A percentile compares a stretch with the other conserved stretches of the same genome.
phyloP scores from a whole-genome alignment of 192 early-diverging fungal genomes.

The Powellomyces hirtus region DNA sequence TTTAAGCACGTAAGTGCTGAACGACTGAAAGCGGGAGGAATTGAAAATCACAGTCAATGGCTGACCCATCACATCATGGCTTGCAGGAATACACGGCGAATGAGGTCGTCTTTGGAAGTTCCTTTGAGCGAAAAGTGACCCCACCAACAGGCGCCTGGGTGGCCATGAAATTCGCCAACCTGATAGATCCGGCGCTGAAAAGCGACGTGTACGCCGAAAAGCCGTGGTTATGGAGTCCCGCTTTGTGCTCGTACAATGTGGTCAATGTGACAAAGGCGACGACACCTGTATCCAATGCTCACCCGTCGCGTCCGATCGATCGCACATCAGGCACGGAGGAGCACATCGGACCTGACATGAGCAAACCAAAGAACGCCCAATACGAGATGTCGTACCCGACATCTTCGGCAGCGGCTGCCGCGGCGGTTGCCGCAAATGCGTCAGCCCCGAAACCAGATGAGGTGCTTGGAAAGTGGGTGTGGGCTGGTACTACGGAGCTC shows the following conservation, averaged over 20 bases:
- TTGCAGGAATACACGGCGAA: slow-evolving; percentile 54
- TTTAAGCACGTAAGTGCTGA: slow-evolving; percentile 59
- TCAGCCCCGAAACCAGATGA: slow-evolving; percentile 1
- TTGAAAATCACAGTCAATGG: background rate
- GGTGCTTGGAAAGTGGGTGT: slow-evolving; percentile 37
- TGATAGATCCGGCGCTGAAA: slow-evolving; percentile 75
- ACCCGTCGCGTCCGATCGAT: background rate
- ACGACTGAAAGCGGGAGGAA: background rate
- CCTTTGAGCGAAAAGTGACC: slow-evolving; percentile 67
- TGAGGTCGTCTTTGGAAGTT: slow-evolving; percentile 74
- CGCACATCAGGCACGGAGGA: background rate
- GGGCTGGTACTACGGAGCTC: slow-evolving; percentile 33
- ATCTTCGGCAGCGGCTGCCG: background rate
- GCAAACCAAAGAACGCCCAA: background rate
- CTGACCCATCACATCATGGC: too few relatives aligned
- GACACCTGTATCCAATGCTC: slow-evolving; percentile 27
- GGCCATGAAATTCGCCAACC: slow-evolving; percentile 69
- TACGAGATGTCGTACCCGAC: slow-evolving; percentile 15
- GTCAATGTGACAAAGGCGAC: slow-evolving; percentile 50
- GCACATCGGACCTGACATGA: slow-evolving; percentile 5
- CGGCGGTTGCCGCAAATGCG: background rate
- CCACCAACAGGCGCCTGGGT: slow-evolving; percentile 69
- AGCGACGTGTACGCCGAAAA: slow-evolving; percentile 66
- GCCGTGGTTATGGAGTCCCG: slow-evolving; percentile 71
- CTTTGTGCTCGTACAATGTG: slow-evolving; percentile 73